phyloP scores from a whole-genome alignment of 768 basidiomycete species.

The Krasilnikovozyma curviuscula region DNA sequence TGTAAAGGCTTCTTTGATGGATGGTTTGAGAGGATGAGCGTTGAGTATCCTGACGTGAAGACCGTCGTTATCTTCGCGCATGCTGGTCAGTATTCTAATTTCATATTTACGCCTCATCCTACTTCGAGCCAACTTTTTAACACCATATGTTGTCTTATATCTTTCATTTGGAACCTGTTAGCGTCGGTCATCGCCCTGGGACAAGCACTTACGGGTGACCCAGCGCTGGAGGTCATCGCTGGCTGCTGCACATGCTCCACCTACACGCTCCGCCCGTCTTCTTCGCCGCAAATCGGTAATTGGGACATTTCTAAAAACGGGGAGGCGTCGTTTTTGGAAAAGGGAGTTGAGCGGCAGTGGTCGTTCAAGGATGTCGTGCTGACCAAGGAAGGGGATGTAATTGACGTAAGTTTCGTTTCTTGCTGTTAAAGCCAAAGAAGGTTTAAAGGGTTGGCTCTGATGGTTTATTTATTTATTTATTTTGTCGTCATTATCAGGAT shows the following conservation, averaged over 20 bases:
- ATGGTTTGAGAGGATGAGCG: constrained; percentile 18
- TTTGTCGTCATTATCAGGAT: constrained; percentile 13
- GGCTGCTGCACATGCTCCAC: constrained; percentile 23
- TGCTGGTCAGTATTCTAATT: constrained; percentile 15
- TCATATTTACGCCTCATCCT: no score
- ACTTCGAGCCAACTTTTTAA: no score
- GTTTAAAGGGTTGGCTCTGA: not conserved
- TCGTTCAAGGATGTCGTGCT: constrained; percentile 22
- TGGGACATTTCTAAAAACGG: constrained; percentile 24
- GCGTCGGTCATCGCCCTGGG: constrained; percentile 24
- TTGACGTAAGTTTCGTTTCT: constrained; percentile 16
- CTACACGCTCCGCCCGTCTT: constrained; percentile 13
- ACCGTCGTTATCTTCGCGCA: constrained; percentile 24
- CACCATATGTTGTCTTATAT: no score
- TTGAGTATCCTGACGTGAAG: constrained; percentile 18
- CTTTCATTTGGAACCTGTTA: not conserved
- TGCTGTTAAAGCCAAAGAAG: not conserved
- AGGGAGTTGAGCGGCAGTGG: constrained; percentile 27
- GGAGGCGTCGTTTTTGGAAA: constrained; percentile 22
- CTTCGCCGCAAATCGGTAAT: constrained; percentile 17
- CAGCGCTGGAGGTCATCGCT: constrained; percentile 18
- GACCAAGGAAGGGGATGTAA: constrained; percentile 20
- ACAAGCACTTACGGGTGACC: constrained; percentile 23
- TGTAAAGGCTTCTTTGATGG: constrained; percentile 18
- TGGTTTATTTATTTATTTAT: not conserved